Base-by-base conservation (phyloP, 768 basidiomycete species). In the Podaxis carcinomalis region DNA sequence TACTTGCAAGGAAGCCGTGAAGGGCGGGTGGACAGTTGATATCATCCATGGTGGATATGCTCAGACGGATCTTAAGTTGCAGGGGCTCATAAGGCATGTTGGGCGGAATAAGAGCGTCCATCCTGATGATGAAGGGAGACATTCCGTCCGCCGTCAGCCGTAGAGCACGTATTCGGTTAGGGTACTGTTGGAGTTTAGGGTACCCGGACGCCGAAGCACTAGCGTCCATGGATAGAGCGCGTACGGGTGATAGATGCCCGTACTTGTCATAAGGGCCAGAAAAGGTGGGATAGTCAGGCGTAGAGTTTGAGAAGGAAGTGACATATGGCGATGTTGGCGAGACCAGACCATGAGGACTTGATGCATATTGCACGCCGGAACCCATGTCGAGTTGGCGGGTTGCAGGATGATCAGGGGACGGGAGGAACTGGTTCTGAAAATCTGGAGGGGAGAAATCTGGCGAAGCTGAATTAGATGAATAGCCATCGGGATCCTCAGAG, bases 101-200 rank as follows among this genome's bases (percentile, higher is more conserved):
- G 21, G 51, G n/a, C 2, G 51, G 39, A 50, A 75, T 64, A 50
- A 87, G 72, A 21, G 79, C 75, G 69, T 87, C 87, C 59, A 88
- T 75, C 62, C 85, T 82, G 69, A 89, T 76, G 32, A 77, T 73
- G 57, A 85, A 79, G 16, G 85, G 78, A n/a, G 79, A 73, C 85
- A 90, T 88, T 61, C 88, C 87, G 65, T 88, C 86, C 23, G 89
- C 84, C 68, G 79, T 80, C 16, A 91, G 76, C 42, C 77, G 80
- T 59, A 90, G 69, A 50, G 73, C 74, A 63, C 72, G 70, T 69
- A 77, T 68, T 66, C 74, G 70, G 65, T 69, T 69, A 53, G 68
- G 67, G 19, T 63, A 47, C 27, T 66, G 64, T 46, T 68, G 63
- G 35, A 62, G 39, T 49, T 62, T 47, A 35, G 57, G 66, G 59